Evolutionary conservation across 176 grass and related monocot species (phyloP), one percentile per base, ranked within the genome.

Genomic region (Oryza glaberrima): DNA sequence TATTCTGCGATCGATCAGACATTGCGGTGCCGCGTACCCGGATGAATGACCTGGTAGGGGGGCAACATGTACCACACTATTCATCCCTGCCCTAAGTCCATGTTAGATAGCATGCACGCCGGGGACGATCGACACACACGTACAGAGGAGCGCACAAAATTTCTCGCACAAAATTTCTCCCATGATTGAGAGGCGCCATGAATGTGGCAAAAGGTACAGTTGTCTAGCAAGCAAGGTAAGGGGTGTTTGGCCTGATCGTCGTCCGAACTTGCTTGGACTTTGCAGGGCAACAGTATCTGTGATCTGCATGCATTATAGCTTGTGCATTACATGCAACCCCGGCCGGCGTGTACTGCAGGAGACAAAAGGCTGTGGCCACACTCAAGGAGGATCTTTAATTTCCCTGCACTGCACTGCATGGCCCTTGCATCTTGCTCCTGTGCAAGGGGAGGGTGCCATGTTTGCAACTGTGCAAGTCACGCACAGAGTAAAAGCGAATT

Each of bases 381-480:
- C 79, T 82, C 19, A 34, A 30, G 54, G 54, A 32, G 5, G 34
- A 74, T 44, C 83, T 70, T 77, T 41, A 79, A 79, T 19, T 85
- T 23, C 66, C 38, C 60, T 12, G 58, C 58, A 23, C 60, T 7
- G 19, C 54, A 58, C 54, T 58, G 19, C 54, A 58, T n/a, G 52
- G 14, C 14, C 15, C 52, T 20, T 56, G 16, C 52, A 56, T 56
- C 52, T 56, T 56, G 52, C 52, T 60, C 73, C 78, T 14, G 48
- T 34, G 65, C n/a, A 54, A 32, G 60, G 22, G 3, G 22, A 34
- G 23, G 66, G n/a, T 45, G 20, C 30, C 4, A 56, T 19, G 15
- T 41, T 52, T 52, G 51, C 51, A 56, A 56, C 47, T 52, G 46
- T 66, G 77, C 1, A 0, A 77, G 61, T 84, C 73, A 84, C 82